phyloP scores from a whole-genome alignment of 768 basidiomycete genomes.

The Suillus subaureus region DNA sequence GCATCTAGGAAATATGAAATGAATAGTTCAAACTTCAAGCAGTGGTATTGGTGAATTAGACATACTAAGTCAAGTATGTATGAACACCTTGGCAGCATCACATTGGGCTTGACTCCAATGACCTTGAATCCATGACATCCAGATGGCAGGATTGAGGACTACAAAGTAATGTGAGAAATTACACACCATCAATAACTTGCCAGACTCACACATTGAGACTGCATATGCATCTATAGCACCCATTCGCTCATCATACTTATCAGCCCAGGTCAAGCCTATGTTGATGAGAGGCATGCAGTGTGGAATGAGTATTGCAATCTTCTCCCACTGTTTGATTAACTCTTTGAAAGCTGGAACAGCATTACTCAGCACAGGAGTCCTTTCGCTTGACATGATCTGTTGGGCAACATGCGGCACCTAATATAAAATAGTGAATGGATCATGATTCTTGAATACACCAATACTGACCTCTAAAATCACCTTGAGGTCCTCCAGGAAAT shows the following conservation, averaged over 20 bases:
- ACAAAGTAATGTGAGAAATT: neutral
- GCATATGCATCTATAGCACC: neutral
- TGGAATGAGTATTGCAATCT: neutral
- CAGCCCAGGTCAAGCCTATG: neutral
- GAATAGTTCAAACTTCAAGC: too few species aligned
- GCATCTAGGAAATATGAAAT: too few species aligned
- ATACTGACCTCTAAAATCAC: too few species aligned
- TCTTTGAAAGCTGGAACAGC: constrained; percentile 3
- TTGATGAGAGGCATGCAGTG: neutral
- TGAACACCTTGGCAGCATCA: too few species aligned
- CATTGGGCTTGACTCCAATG: neutral
- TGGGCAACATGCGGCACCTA: neutral
- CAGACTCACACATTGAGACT: neutral
- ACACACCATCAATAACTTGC: neutral
- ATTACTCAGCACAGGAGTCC: neutral
- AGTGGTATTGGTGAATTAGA: too few species aligned
- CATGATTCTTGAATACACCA: too few species aligned
- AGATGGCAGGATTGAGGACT: neutral
- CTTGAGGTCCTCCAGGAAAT: too few species aligned
- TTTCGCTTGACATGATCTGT: constrained; percentile 7
- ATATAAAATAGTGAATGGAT: too few species aligned
- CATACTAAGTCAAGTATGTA: too few species aligned
- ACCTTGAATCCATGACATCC: neutral
- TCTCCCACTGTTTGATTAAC: neutral
- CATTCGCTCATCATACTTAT: neutral